These are phyloP conservation scores for Chrysanthemum seticuspe DNA, from an alignment of 129 eudicot genomes.

Conservation along the genomic window DNA sequence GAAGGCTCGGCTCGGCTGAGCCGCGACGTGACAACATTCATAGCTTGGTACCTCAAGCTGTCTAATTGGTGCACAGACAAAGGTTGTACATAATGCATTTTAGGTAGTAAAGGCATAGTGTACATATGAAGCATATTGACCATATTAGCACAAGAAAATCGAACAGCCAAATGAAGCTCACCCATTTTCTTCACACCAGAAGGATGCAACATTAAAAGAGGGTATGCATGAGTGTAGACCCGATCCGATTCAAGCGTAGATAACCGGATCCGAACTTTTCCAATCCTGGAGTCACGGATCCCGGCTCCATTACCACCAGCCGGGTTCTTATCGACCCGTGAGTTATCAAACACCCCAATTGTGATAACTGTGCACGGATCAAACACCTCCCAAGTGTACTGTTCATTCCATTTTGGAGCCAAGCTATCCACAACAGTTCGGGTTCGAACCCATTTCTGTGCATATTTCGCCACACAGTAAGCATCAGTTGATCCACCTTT, in stretches of 20 bases:
- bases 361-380: constrained; percentile 98
- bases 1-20: constrained; percentile 87
- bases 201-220: constrained; percentile 78
- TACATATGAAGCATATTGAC: constrained; percentile 77
- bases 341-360: constrained; percentile 84
- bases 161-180: constrained; percentile 93
- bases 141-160: constrained; percentile 87
- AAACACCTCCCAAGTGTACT: constrained; percentile 97
- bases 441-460: constrained; percentile 93
- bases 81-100: constrained; percentile 92
- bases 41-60: constrained; percentile 87
- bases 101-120: constrained; percentile 81
- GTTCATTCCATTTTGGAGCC: constrained; percentile 94
- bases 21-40: constrained; percentile 73
- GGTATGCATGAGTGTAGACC: constrained; percentile 91
- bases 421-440: constrained; percentile 84
- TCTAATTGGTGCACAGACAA: constrained; percentile 79
- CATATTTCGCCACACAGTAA: constrained; percentile 91
- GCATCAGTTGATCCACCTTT: constrained; percentile 84
- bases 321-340: constrained; percentile 63
- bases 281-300: constrained; percentile 67
- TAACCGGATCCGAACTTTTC: constrained; percentile 80
- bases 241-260: constrained; percentile 81
- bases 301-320: constrained; percentile 26
- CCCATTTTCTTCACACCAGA: constrained; percentile 98